These are phyloP conservation scores for Neopestalotiopsis clavispora DNA, from an alignment of 2,329 filamentous ascomycete genomes.

Conservation along the genomic window DNA sequence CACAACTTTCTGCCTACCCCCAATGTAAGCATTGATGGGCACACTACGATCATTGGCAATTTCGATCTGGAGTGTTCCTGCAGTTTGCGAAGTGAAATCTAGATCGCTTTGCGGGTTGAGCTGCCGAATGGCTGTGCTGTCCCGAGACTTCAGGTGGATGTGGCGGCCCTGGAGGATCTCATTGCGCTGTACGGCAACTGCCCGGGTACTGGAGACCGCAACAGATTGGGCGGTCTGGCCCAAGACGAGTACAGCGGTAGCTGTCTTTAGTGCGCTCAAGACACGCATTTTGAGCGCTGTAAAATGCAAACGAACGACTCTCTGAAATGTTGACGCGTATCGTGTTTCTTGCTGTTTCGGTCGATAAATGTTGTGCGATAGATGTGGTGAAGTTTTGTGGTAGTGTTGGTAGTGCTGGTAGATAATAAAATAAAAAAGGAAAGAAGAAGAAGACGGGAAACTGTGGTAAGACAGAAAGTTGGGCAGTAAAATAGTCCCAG, in stretches of 20 bases:
- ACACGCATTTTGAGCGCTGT: not conserved
- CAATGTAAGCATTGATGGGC: slow-evolving; percentile 8
- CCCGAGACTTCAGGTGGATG: not conserved
- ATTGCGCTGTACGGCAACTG: not conserved
- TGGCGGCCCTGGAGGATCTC: not conserved
- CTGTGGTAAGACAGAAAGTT: not conserved
- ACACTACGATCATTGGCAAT: not conserved
- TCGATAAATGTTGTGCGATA: not conserved
- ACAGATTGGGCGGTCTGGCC: not conserved
- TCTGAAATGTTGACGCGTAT: not conserved
- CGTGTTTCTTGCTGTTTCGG: not conserved
- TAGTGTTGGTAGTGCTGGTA: not conserved
- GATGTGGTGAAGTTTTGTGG: not conserved
- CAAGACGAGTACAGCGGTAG: not conserved
- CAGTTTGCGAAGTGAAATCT: not conserved
- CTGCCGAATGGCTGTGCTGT: not conserved
- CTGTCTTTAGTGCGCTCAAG: not conserved
- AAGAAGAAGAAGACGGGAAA: not conserved
- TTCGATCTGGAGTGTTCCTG: not conserved
- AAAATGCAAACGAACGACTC: not conserved
- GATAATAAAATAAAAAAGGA: not conserved
- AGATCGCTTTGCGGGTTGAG: no score
- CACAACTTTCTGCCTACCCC: not conserved
- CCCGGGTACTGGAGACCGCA: not conserved
- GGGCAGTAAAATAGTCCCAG: not conserved